Evolutionary conservation across 164 flowering plant genomes (phyloP).

Genomic region (Malania oleifera): DNA sequence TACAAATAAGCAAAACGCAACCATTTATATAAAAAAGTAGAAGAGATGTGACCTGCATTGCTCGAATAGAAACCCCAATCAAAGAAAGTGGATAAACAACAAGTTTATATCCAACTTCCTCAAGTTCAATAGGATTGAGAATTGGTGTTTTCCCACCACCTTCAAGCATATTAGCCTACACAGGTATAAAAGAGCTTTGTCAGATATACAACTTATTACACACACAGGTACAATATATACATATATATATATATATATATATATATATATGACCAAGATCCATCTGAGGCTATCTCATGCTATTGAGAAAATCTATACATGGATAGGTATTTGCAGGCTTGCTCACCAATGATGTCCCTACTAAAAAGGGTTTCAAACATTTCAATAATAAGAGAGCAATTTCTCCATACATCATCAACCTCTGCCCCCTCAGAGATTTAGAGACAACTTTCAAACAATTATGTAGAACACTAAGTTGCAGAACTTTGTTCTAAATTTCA

Average conservation of each 20-base stretch:
- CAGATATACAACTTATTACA: not conserved
- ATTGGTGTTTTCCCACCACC: constrained; percentile 98
- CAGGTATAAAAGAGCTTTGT: constrained; percentile 8
- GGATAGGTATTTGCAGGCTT: too few species aligned
- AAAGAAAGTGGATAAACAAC: constrained; percentile 89
- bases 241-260: not conserved
- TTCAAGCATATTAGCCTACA: constrained; percentile 98
- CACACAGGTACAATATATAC: not conserved
- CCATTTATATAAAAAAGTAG: not conserved
- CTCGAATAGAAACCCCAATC: constrained; percentile 83
- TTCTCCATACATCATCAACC: too few species aligned
- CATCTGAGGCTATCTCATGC: too few species aligned
- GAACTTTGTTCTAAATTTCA: too few species aligned
- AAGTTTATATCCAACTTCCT: constrained; percentile 75
- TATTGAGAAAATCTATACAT: too few species aligned
- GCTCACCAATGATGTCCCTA: too few species aligned
- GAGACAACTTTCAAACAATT: too few species aligned
- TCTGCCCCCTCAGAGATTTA: too few species aligned
- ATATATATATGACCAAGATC: not conserved
- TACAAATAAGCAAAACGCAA: not conserved
- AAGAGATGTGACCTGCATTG: constrained; percentile 68
- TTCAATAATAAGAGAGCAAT: not conserved
- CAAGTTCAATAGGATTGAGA: constrained; percentile 75
- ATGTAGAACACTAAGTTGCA: too few species aligned
- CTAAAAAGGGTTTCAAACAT: not conserved